Conservation (phyloP, 495 filamentous ascomycete genomes). For the Hypoxylon crocopeplum region DNA sequence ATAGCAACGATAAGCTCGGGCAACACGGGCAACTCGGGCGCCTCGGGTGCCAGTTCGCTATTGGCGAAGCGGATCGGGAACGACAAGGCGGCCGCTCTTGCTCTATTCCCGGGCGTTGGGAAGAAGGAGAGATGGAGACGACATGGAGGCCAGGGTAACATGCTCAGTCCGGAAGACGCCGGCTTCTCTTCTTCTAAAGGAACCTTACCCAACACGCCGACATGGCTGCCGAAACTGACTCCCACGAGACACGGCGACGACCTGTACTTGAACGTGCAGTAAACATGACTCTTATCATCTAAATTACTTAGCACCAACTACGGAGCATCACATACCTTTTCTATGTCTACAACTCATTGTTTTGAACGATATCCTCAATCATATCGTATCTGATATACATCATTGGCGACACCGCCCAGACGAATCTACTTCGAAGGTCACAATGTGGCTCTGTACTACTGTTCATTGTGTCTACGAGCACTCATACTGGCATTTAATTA, state of each 20-base stretch:
- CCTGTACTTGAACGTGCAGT: conserved; percentile 50
- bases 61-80: conserved; percentile 58
- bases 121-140: conserved; percentile 29
- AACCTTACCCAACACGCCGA: conserved; percentile 55
- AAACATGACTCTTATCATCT: background rate
- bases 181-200: conserved; percentile 17
- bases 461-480: conserved; percentile 2
- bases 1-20: conserved; percentile 29
- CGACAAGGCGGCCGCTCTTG: conserved; percentile 51
- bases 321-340: no score
- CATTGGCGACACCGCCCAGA: conserved; percentile 8
- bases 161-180: conserved; percentile 31
- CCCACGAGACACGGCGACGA: conserved; percentile 52
- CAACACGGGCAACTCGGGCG: background rate
- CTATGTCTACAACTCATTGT: background rate
- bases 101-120: conserved; percentile 35
- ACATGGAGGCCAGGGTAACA: conserved; percentile 8
- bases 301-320: no score
- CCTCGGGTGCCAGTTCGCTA: conserved; percentile 41
- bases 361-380: conserved; percentile 7
- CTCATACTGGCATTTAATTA: conserved; percentile 10
- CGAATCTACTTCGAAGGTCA: conserved; percentile 5
- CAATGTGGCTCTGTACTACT: conserved; percentile 14
- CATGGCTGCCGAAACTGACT: conserved; percentile 55
- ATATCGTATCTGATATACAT: conserved; percentile 25